Evolutionary conservation across 176 grass and related monocot genomes (phyloP).

Genomic region (Aegilops umbellulata): DNA sequence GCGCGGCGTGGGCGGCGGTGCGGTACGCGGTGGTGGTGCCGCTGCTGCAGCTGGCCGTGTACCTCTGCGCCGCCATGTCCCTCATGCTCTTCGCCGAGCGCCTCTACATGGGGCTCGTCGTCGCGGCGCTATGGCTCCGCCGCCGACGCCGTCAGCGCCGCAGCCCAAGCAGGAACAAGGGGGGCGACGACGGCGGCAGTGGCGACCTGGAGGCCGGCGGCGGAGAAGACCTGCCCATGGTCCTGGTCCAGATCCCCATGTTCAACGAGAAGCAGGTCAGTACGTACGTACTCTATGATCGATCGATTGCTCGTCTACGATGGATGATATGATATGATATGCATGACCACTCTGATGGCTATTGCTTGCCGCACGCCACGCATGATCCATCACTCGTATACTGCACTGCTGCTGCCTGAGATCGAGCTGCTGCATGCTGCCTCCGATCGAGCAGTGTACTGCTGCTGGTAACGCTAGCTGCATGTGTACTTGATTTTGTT

Average conservation of each 20-base stretch:
- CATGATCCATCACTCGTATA: no score
- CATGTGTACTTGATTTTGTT: not conserved
- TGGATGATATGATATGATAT: not conserved
- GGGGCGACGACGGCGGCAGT: no score
- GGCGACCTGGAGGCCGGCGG: constrained; percentile 41
- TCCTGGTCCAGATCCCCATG: constrained; percentile 91
- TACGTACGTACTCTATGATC: not conserved
- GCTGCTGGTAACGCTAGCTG: no score
- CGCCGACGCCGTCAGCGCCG: not conserved
- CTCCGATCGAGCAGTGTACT: no score
- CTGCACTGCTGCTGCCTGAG: no score
- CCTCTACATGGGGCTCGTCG: constrained; percentile 81
- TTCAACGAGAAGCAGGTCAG: constrained; percentile 90
- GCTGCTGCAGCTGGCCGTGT: constrained; percentile 47
- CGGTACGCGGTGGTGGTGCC: constrained; percentile 52
- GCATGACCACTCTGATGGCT: not conserved
- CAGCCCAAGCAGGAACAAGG: not conserved
- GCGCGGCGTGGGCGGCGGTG: constrained; percentile 39
- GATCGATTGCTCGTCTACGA: no score
- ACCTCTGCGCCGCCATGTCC: constrained; percentile 70
- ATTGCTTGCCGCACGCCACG: not conserved
- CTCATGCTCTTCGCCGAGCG: constrained; percentile 84
- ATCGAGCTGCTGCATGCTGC: no score
- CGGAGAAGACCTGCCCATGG: constrained; percentile 39
- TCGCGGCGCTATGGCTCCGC: constrained; percentile 49